phyloP scores from a whole-genome alignment of 176 grass and related monocot genomes.

The Triticum monococcum region DNA sequence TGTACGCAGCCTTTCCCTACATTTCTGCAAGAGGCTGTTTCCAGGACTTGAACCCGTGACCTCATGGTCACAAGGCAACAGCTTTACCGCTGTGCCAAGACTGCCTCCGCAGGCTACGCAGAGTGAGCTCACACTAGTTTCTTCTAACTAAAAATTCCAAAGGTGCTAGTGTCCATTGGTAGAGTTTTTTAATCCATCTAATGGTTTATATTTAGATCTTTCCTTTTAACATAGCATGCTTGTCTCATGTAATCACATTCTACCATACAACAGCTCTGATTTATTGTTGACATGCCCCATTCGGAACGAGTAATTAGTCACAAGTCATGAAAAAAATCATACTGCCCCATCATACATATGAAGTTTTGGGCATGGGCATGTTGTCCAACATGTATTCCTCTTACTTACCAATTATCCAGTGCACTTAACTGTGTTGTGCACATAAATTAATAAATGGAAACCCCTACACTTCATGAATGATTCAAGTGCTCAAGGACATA shows the following conservation, averaged over 20 bases:
- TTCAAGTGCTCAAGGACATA: neutral
- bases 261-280: conserved; percentile 4
- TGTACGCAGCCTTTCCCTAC: no score
- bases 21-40: no score
- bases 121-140: neutral
- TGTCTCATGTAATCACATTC: neutral
- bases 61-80: no score
- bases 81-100: no score
- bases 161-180: neutral
- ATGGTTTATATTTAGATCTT: neutral
- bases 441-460: conserved; percentile 8
- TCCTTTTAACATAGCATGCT: conserved; percentile 11
- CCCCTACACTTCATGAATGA: neutral
- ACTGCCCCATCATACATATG: neutral
- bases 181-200: conserved; percentile 9
- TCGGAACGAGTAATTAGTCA: conserved; percentile 19
- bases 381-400: conserved; percentile 2
- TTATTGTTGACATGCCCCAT: neutral
- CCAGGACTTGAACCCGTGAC: no score
- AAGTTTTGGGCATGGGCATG: neutral
- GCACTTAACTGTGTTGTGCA: neutral
- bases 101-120: no score
- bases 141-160: neutral
- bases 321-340: neutral
- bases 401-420: neutral